Conservation (phyloP, 2,329 filamentous ascomycete species). For the Neurospora crassa region DNA sequence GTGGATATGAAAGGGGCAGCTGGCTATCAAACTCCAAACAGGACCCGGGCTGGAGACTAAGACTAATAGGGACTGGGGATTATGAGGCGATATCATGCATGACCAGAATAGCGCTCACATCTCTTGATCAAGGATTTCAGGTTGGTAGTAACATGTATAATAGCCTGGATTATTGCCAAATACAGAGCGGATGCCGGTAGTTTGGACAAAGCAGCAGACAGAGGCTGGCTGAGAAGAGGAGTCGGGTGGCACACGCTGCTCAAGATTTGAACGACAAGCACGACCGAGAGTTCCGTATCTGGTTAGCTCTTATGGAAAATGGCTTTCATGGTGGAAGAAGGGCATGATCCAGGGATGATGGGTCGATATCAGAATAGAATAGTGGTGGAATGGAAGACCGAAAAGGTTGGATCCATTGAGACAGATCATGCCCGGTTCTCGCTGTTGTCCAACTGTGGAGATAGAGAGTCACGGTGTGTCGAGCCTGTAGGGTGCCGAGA, state of each 20-base stretch:
- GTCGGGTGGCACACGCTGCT: not conserved
- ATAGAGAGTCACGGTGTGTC: not conserved
- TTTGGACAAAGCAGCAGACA: not conserved
- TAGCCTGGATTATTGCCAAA: not conserved
- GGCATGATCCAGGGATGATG: not conserved
- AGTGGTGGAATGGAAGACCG: slow-evolving; percentile 9
- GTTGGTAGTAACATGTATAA: not conserved
- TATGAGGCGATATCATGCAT: not conserved
- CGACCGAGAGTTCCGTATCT: slow-evolving; percentile 11
- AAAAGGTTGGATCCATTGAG: slow-evolving; percentile 1
- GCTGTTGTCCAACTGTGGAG: not conserved
- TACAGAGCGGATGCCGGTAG: not conserved
- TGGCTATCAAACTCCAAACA: not conserved
- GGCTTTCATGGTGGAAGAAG: not conserved
- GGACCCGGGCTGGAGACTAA: not conserved
- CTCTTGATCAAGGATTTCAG: not conserved
- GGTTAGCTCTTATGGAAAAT: slow-evolving; percentile 6
- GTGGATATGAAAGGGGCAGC: not conserved
- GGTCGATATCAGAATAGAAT: slow-evolving; percentile 2
- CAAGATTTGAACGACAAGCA: slow-evolving; percentile 7
- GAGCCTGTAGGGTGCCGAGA: not conserved
- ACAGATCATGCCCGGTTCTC: not conserved
- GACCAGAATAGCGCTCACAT: not conserved
- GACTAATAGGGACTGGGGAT: not conserved
- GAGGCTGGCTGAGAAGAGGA: slow-evolving; percentile 11